Evolutionary conservation across 2,329 filamentous ascomycete species (phyloP).

Genomic region (Fulvia fulva): DNA sequence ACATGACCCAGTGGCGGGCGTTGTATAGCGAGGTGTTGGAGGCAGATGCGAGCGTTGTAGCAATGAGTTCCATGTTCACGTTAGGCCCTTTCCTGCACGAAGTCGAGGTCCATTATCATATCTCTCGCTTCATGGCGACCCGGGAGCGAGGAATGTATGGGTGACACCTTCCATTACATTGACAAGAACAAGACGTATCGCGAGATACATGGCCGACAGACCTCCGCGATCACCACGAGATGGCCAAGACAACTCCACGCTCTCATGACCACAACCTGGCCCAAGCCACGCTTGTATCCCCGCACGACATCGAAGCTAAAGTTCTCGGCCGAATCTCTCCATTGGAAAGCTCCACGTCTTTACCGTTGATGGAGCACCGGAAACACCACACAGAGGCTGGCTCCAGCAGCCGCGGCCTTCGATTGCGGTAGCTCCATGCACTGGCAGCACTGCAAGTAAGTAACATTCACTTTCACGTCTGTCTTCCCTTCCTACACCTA

Average conservation of each 20-base stretch:
- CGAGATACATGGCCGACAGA: neutral
- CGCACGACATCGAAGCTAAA: neutral
- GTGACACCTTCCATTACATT: too few species aligned
- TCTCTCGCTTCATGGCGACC: too few species aligned
- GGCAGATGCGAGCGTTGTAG: neutral
- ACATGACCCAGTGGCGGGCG: neutral
- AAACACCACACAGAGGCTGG: conserved; percentile 8
- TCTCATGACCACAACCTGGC: neutral
- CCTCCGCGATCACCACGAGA: neutral
- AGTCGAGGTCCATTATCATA: too few species aligned
- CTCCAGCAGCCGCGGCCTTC: neutral
- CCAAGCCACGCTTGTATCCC: neutral
- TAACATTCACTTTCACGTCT: neutral
- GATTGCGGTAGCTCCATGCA: neutral
- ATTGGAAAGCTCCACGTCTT: neutral
- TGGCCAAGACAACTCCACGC: neutral
- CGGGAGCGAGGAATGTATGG: too few species aligned
- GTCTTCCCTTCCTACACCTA: neutral
- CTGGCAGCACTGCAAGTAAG: too few species aligned
- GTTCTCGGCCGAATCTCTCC: neutral
- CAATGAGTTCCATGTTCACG: too few species aligned
- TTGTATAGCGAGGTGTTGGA: neutral
- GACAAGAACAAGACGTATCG: too few species aligned
- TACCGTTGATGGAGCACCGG: conserved; percentile 4
- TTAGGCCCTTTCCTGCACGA: too few species aligned